Evolutionary conservation across 1,284 basidiomycete genomes (phyloP).

Genomic region (Takashimella koratensis): DNA sequence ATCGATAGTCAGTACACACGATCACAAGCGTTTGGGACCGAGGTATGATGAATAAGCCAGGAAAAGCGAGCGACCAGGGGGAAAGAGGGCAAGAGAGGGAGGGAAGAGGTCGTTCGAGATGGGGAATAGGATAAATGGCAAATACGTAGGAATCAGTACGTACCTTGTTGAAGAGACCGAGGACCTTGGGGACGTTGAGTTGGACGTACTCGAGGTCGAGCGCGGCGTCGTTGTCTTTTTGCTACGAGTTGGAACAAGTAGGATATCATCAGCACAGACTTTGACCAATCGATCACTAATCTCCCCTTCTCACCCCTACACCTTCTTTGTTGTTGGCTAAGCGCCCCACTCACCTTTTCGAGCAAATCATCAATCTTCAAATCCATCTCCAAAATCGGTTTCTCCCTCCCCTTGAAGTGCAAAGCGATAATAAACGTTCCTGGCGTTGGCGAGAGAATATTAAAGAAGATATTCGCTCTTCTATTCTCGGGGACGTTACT

Average conservation of each 20-base stretch:
- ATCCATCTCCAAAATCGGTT: constrained; percentile 99
- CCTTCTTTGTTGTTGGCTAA: too few species aligned
- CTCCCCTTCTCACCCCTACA: too few species aligned
- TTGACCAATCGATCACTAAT: too few species aligned
- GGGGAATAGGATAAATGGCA: too few species aligned
- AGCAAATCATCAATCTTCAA: constrained; percentile 97
- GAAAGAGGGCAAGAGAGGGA: too few species aligned
- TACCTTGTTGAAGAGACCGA: constrained; percentile 86
- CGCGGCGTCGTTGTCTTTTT: constrained; percentile 96
- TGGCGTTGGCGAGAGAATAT: constrained; percentile 93
- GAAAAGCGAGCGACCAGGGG: too few species aligned
- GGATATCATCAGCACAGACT: too few species aligned
- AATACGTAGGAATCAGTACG: constrained; percentile 50
- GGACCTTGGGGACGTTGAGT: constrained; percentile 90
- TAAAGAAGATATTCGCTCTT: constrained; percentile 97
- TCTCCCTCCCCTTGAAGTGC: constrained; percentile 98
- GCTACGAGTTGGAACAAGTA: constrained; percentile 58
- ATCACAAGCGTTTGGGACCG: too few species aligned
- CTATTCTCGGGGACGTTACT: constrained; percentile 97
- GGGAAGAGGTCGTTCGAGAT: too few species aligned
- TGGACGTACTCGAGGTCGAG: constrained; percentile 97
- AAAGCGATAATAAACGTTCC: constrained; percentile 98
- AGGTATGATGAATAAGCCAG: too few species aligned
- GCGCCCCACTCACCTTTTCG: constrained; percentile 66
- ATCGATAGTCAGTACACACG: neutral